Conservation (phyloP, 768 basidiomycete genomes). For the Serendipita vermifera region DNA sequence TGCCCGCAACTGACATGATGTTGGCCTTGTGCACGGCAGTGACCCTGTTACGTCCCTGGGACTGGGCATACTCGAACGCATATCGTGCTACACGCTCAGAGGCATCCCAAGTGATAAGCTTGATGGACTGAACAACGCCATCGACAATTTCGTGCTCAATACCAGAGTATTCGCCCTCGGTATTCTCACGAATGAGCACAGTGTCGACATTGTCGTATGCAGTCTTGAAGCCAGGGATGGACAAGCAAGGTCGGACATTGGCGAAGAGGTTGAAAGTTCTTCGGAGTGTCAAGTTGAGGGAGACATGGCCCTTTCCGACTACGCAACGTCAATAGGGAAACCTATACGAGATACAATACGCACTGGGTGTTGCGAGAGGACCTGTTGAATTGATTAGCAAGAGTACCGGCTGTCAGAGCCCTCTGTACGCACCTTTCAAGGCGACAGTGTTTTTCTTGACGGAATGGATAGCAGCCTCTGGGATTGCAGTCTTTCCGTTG, state of each 20-base stretch:
- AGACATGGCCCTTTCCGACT: slow-evolving; percentile 99
- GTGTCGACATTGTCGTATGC: slow-evolving; percentile 98
- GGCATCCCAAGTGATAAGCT: slow-evolving; percentile 97
- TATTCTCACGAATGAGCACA: slow-evolving; percentile 97
- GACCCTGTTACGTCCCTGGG: slow-evolving; percentile 76
- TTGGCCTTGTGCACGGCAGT: slow-evolving; percentile 99
- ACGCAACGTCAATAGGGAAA: not conserved
- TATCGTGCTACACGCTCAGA: slow-evolving; percentile 98
- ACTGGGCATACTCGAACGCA: slow-evolving; percentile 94
- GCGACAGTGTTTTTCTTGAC: slow-evolving; percentile 97
- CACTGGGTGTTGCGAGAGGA: slow-evolving; percentile 94
- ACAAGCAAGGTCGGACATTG: slow-evolving; percentile 93
- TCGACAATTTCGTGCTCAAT: slow-evolving; percentile 98
- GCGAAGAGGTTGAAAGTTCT: slow-evolving; percentile 98
- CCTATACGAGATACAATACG: slow-evolving; percentile 22
- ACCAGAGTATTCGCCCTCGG: slow-evolving; percentile 98
- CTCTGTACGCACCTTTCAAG: slow-evolving; percentile 59
- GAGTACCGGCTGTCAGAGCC: not conserved
- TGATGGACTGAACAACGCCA: slow-evolving; percentile 98
- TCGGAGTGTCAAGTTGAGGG: slow-evolving; percentile 90
- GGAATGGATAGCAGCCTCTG: slow-evolving; percentile 76
- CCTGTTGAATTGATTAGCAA: slow-evolving; percentile 33
- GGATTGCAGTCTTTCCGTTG: slow-evolving; percentile 94
- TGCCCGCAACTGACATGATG: slow-evolving; percentile 62
- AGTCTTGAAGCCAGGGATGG: slow-evolving; percentile 94